Evolutionary conservation across 2,329 filamentous ascomycete species (phyloP).

Genomic region (Penicillium psychrosexuale): DNA sequence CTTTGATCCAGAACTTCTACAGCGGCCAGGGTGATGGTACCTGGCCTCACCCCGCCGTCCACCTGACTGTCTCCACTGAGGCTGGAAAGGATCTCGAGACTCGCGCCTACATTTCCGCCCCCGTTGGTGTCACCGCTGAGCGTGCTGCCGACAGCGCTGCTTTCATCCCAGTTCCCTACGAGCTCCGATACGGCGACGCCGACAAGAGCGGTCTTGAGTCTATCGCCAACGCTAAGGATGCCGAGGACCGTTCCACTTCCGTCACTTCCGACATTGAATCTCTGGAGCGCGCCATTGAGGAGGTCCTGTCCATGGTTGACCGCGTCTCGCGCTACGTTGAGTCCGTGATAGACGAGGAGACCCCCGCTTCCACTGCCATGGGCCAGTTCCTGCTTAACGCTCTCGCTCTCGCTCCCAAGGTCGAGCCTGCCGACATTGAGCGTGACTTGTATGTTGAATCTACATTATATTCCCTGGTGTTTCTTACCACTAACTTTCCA

Average conservation of each 20-base stretch:
- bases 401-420: conserved; percentile 89
- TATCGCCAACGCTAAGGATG: conserved; percentile 76
- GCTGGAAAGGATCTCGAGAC: conserved; percentile 86
- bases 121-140: conserved; percentile 91
- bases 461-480: neutral
- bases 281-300: conserved; percentile 79
- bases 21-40: conserved; percentile 94
- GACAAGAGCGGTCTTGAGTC: conserved; percentile 76
- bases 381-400: conserved; percentile 95
- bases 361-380: conserved; percentile 81
- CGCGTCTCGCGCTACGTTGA: conserved; percentile 89
- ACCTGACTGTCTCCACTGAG: conserved; percentile 89
- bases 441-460: conserved; percentile 69
- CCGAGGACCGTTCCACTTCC: conserved; percentile 68
- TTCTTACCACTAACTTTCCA: conserved; percentile 30
- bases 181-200: conserved; percentile 81
- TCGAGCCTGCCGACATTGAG: conserved; percentile 85
- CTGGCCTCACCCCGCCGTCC: conserved; percentile 94
- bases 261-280: conserved; percentile 86
- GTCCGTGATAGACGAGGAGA: conserved; percentile 84
- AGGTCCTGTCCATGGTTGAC: conserved; percentile 85
- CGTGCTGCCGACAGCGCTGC: conserved; percentile 92
- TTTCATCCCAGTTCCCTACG: conserved; percentile 95
- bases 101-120: conserved; percentile 90
- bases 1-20: conserved; percentile 99